Evolutionary conservation across 2,329 filamentous ascomycete species (phyloP), one percentile per base, ranked within the genome.

Genomic region (Pseudogymnoascus sp.): DNA sequence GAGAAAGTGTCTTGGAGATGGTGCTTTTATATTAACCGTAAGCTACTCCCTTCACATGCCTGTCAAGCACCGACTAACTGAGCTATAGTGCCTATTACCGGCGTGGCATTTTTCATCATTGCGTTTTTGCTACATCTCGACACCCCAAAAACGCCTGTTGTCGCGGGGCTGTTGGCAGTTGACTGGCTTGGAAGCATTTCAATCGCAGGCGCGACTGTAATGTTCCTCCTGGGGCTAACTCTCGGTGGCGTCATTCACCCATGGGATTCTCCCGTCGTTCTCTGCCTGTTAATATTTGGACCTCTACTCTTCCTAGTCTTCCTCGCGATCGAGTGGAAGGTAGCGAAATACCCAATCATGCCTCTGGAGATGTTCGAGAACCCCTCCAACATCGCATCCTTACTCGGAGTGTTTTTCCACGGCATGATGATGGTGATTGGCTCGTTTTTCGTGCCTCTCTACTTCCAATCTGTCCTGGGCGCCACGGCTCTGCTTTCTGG

Each of bases 201-300:
- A 1, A 81, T 88, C 14, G 77, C 83, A 14, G 89, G 88, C 44
- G 90, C 88, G 18, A 92, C 90, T 0, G 79, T 95, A 18, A 93
- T 96, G 90, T 80, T 96, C 67, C 83, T 96, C 3, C 84, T 96
- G 44, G 92, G 91, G 0, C 83, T 96, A 10, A 88, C 95, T 71
- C 91, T 93, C 66, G 92, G 92, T 62, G 92, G 91, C 59, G 83
- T 91, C 61, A 80, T 80, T 21, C 84, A 84, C 66, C 88, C 92
- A 1, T 91, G 72, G 72, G 40, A 59, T 21, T 73, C 71, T 10
- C 66, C 68, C 4, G 70, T 63, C 5, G 72, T 73, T 2, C 67
- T 73, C 44, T 73, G 71, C 64, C 60, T 73, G 83, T 87, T 61
- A 85, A 90, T 61, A 79, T 90, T 47, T 82, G 88, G 60, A 84